A percentile compares a stretch with the other conserved stretches of the same genome.
Evolutionary conservation across 1,139 yeast genomes (phyloP).

Genomic region (Suhomyces guaymorum): DNA sequence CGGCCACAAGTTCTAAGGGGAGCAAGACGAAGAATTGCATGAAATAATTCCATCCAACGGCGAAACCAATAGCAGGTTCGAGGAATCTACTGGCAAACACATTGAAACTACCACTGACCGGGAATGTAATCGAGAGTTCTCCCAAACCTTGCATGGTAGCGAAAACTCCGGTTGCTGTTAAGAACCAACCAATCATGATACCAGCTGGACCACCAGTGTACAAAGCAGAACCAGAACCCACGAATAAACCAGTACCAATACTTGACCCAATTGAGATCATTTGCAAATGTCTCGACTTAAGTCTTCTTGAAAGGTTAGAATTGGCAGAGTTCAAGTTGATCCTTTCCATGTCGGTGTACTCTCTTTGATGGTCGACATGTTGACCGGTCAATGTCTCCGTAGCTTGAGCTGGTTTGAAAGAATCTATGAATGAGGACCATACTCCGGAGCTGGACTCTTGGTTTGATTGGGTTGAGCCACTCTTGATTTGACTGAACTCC

Average conservation of each 20-base stretch:
- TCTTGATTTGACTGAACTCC: slow-evolving; percentile 16
- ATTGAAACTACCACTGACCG: slow-evolving; percentile 43
- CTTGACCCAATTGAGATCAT: slow-evolving; percentile 68
- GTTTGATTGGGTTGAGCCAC: slow-evolving; percentile 12
- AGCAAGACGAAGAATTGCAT: slow-evolving; percentile 30
- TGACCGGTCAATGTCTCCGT: slow-evolving; percentile 21
- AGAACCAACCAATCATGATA: slow-evolving; percentile 51
- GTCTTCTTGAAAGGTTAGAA: slow-evolving; percentile 38
- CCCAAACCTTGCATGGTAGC: slow-evolving; percentile 45
- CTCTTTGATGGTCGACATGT: slow-evolving; percentile 18
- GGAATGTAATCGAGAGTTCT: slow-evolving; percentile 40
- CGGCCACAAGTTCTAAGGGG: slow-evolving; percentile 37
- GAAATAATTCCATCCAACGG: slow-evolving; percentile 47
- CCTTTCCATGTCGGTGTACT: slow-evolving; percentile 35
- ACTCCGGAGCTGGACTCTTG: slow-evolving; percentile 12
- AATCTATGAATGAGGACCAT: slow-evolving; percentile 33
- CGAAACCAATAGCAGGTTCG: slow-evolving; percentile 45
- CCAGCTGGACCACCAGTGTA: slow-evolving; percentile 75
- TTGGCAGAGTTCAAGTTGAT: slow-evolving; percentile 41
- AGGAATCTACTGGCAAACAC: slow-evolving; percentile 42
- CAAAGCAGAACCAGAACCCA: slow-evolving; percentile 34
- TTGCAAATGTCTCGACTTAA: slow-evolving; percentile 54
- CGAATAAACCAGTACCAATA: slow-evolving; percentile 60
- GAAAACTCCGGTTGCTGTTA: slow-evolving; percentile 22
- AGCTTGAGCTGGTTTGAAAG: slow-evolving; percentile 37